Percentiles rank a stretch among this genome's conserved stretches.
phyloP scores from a whole-genome alignment of 257 asterid species.

The Scutellaria baicalensis region DNA sequence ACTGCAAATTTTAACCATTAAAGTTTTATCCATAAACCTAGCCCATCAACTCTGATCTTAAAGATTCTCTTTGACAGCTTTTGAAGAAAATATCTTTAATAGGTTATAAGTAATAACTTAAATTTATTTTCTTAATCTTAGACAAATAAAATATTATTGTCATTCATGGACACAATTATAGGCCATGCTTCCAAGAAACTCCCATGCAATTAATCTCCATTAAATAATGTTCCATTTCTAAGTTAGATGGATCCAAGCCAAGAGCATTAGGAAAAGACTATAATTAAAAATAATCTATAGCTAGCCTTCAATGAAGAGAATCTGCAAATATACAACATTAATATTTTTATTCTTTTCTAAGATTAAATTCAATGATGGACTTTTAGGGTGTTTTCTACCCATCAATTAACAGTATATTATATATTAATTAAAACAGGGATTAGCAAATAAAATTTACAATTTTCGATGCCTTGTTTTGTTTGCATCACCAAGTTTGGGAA shows the following conservation, averaged over 20 bases:
- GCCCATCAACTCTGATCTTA: too few species aligned
- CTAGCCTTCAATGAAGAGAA: constrained; percentile 6
- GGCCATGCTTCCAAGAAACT: constrained; percentile 5
- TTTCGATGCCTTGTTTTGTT: constrained; percentile 3
- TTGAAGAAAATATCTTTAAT: too few species aligned
- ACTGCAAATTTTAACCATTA: too few species aligned
- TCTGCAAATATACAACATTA: not conserved
- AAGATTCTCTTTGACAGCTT: too few species aligned
- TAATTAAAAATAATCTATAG: not conserved
- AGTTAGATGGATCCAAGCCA: not conserved
- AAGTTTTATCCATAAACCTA: too few species aligned
- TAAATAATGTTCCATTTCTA: constrained; percentile 1
- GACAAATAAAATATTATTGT: too few species aligned
- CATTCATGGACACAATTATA: too few species aligned
- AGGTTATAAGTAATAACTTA: too few species aligned
- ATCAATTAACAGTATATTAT: not conserved
- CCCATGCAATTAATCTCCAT: not conserved
- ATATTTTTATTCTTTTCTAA: not conserved
- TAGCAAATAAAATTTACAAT: not conserved
- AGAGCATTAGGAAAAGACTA: not conserved
- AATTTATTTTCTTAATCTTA: too few species aligned
- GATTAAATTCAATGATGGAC: not conserved
- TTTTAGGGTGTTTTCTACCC: constrained; percentile 4
- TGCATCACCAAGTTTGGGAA: not conserved
- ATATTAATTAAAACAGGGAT: not conserved